phyloP scores from a whole-genome alignment of 306 rosid species.

The Quercus variabilis region DNA sequence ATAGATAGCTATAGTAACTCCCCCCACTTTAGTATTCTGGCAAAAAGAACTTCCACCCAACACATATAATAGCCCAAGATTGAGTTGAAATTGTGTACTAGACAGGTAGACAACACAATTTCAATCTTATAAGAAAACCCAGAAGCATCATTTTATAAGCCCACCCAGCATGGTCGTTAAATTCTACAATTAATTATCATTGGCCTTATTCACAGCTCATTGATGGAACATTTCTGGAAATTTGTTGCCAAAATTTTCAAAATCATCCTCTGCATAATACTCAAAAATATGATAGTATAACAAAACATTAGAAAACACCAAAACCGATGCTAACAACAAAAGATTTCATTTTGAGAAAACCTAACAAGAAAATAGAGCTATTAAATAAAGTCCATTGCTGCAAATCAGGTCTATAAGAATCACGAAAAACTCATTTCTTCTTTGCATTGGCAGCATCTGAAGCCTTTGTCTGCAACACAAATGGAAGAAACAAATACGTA shows the following conservation, averaged over 20 bases:
- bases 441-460: constrained; percentile 84
- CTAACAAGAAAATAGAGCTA: constrained; percentile 29
- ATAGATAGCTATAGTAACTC: too few species aligned
- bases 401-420: constrained; percentile 1
- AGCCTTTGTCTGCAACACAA: constrained; percentile 73
- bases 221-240: neutral
- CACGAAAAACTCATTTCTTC: constrained; percentile 62
- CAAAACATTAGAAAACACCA: constrained; percentile 17
- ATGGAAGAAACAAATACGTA: neutral
- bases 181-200: neutral
- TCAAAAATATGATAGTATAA: constrained; percentile 20
- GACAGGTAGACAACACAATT: neutral
- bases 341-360: constrained; percentile 17
- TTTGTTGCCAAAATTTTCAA: constrained; percentile 23
- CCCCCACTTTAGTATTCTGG: too few species aligned
- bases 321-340: constrained; percentile 23
- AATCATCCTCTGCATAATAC: constrained; percentile 23
- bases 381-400: constrained; percentile 14
- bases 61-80: too few species aligned
- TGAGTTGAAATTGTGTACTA: too few species aligned
- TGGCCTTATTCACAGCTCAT: neutral
- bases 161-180: neutral
- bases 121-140: neutral
- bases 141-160: neutral
- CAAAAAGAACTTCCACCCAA: too few species aligned